These are phyloP conservation scores for Chaetomiaceae sp. DNA, from an alignment of 2,329 filamentous ascomycete species.

Conservation along the genomic window DNA sequence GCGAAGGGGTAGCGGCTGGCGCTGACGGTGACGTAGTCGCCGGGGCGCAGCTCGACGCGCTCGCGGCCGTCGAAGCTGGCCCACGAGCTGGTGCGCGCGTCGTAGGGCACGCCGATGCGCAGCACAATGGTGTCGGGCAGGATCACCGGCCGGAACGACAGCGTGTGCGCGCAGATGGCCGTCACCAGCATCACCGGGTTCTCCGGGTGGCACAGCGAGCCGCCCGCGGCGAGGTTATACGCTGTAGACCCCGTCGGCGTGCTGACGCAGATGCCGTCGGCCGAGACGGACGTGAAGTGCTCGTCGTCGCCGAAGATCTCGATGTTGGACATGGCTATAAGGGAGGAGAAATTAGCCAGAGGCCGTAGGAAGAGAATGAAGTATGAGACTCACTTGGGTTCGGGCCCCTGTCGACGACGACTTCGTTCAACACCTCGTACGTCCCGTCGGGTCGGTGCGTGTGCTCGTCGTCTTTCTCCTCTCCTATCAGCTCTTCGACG, in stretches of 20 bases:
- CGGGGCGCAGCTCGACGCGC: constrained; percentile 69
- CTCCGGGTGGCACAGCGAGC: constrained; percentile 89
- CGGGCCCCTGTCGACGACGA: constrained; percentile 91
- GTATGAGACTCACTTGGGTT: constrained; percentile 54
- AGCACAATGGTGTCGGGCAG: constrained; percentile 93
- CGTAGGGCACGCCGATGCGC: constrained; percentile 88
- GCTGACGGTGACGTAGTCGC: constrained; percentile 80
- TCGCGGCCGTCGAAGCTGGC: constrained; percentile 96
- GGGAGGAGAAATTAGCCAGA: constrained; percentile 4
- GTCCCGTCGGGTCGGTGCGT: constrained; percentile 82
- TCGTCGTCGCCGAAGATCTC: constrained; percentile 94
- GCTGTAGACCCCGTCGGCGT: constrained; percentile 93
- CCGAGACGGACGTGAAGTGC: constrained; percentile 88
- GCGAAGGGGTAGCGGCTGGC: constrained; percentile 77
- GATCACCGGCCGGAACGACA: constrained; percentile 95
- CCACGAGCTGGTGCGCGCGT: constrained; percentile 84
- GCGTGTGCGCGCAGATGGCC: constrained; percentile 88
- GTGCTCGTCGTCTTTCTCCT: constrained; percentile 73
- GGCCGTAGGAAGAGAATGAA: background rate
- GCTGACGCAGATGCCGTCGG: constrained; percentile 87
- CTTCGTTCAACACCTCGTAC: constrained; percentile 89
- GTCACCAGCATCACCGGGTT: constrained; percentile 95
- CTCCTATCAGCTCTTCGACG: constrained; percentile 83
- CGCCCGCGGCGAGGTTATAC: constrained; percentile 93
- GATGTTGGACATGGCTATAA: constrained; percentile 86